Percentiles rank a stretch among this genome's conserved stretches.
Evolutionary conservation across 2,329 filamentous ascomycete species (phyloP).

Genomic region (Arthrobotrys musiformis): DNA sequence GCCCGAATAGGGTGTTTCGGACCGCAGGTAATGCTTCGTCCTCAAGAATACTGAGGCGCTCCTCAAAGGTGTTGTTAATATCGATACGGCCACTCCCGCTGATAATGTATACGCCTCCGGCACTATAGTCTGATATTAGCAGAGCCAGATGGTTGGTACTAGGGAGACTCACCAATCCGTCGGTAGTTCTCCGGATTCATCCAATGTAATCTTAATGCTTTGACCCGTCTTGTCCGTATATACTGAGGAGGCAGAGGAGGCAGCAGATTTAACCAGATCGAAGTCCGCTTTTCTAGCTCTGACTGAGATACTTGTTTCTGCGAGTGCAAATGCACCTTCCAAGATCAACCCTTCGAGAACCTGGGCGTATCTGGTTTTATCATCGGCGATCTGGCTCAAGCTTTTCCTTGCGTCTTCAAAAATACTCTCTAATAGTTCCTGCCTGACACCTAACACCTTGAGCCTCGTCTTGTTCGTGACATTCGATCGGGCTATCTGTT

Average conservation of each 20-base stretch:
- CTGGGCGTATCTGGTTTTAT: slow-evolving; percentile 78
- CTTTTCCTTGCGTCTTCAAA: slow-evolving; percentile 83
- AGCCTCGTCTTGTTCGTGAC: slow-evolving; percentile 96
- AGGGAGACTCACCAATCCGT: slow-evolving; percentile 78
- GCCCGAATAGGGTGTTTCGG: slow-evolving; percentile 86
- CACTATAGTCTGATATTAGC: slow-evolving; percentile 66
- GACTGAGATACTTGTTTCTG: slow-evolving; percentile 79
- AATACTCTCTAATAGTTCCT: slow-evolving; percentile 89
- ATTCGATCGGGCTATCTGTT: slow-evolving; percentile 97
- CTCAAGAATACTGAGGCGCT: slow-evolving; percentile 85
- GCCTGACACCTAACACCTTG: slow-evolving; percentile 83
- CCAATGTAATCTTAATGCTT: slow-evolving; percentile 76
- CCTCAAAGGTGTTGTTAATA: slow-evolving; percentile 97
- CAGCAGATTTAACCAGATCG: slow-evolving; percentile 76
- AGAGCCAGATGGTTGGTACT: background rate
- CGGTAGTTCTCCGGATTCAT: slow-evolving; percentile 81
- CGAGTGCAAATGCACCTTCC: slow-evolving; percentile 88
- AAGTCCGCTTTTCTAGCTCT: slow-evolving; percentile 83
- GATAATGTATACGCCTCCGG: slow-evolving; percentile 83
- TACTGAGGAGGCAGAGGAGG: slow-evolving; percentile 79
- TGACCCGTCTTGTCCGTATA: slow-evolving; percentile 82
- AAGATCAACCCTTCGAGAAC: slow-evolving; percentile 83
- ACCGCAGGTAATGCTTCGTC: slow-evolving; percentile 85
- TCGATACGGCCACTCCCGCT: slow-evolving; percentile 92
- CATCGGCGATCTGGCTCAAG: slow-evolving; percentile 74